Percentiles rank a stretch among this genome's conserved stretches.
Evolutionary conservation across 1,284 basidiomycete species (phyloP).

Genomic region (Stereum hirsutum): DNA sequence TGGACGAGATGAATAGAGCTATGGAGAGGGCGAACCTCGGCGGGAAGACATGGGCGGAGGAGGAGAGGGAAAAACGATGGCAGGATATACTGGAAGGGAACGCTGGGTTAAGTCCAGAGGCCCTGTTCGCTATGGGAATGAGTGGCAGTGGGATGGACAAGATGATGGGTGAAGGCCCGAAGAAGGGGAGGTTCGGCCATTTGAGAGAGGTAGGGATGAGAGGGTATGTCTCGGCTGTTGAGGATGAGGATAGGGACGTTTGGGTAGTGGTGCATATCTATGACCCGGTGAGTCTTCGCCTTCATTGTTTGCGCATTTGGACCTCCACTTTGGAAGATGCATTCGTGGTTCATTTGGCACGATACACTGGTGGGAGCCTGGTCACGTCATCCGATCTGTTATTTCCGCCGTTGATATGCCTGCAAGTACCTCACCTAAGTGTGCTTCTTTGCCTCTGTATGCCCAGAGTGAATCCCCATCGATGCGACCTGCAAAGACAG

Average conservation of each 20-base stretch:
- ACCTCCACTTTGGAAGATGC: no score
- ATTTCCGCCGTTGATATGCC: no score
- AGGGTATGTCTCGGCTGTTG: constrained; percentile 70
- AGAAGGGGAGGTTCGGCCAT: constrained; percentile 65
- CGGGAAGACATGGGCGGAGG: constrained; percentile 62
- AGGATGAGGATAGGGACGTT: constrained; percentile 56
- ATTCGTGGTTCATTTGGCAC: no score
- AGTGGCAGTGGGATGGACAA: no score
- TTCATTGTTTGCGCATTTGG: neutral
- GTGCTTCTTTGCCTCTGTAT: no score
- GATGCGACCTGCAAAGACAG: no score
- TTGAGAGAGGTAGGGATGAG: constrained; percentile 70
- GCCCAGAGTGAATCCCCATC: no score
- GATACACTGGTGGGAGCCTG: no score
- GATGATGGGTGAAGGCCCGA: constrained; percentile 31
- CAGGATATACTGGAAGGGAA: constrained; percentile 23
- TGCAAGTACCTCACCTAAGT: no score
- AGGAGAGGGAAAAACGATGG: constrained; percentile 33
- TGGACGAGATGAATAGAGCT: constrained; percentile 37
- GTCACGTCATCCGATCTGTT: no score
- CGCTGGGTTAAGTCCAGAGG: constrained; percentile 22
- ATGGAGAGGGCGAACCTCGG: constrained; percentile 57
- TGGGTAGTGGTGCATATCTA: constrained; percentile 83
- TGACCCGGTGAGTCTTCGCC: constrained; percentile 53
- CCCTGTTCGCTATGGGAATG: no score